Evolutionary conservation across 192 early-diverging fungal genomes (phyloP), one percentile per base, ranked within the genome.

Genomic region (Mycoemilia scoparia): DNA sequence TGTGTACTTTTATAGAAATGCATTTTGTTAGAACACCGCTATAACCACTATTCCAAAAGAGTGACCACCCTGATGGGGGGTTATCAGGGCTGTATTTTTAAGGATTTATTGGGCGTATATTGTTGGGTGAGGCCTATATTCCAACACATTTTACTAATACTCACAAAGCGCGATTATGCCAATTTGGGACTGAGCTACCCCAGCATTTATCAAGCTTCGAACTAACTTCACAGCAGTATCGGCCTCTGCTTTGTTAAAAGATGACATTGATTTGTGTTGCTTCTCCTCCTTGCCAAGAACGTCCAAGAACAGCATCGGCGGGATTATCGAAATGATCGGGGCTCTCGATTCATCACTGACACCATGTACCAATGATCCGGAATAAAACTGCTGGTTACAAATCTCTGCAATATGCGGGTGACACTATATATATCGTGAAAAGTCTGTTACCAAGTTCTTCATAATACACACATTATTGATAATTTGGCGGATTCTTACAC

Each of bases 301-400:
- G 24, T 64, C 60, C 4, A 68, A 45, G 27, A 68, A 54, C 3
- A 44, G 45, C 13, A 68, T 35, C 11, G 66, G 43, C 6, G 60
- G 60, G 3, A 64, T 15, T 4, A 36, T 36, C 2, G 43, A 28
- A 3, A 68, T 25, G 8, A 64, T 34, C 1, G 60, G 29, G 12
- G 39, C 38, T 0, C 60, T 41, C n/a, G 49, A 40, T 7, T 27
- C 31, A 3, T 49, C 15, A 1, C 18, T 21, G 7, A 60, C 34
- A 11, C 66, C 66, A 36, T 65, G 46, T 9, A 18, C 24, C 34
- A 69, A 35, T 0, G 37, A 36, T 0, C 45, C 42, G 8, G 37
- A 14, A 43, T 69, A 69, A 31, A 69, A 69, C 9, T 64, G 40
- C 24, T 36, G 29, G 37, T 47, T 69, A 34, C 57, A 60, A 11